Conservation (phyloP, 371 early-diverging fungal species). For the Mucor mucedo region DNA sequence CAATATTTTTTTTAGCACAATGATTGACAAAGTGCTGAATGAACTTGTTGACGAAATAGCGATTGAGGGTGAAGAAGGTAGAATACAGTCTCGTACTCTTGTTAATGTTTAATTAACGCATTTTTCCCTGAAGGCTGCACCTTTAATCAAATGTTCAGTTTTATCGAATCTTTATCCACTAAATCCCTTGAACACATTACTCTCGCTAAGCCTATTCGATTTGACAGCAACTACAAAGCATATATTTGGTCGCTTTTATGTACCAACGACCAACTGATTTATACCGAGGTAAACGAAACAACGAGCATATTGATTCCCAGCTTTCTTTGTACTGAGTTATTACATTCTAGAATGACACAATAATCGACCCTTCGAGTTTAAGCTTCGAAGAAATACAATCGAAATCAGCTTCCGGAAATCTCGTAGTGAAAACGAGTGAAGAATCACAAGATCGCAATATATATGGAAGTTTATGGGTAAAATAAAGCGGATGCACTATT, state of each 20-base stretch:
- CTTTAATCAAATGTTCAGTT: conserved; percentile 3
- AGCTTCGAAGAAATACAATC: neutral
- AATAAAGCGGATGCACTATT: too few species aligned
- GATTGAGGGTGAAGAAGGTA: conserved; percentile 26
- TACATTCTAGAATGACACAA: neutral
- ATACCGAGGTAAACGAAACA: conserved; percentile 17
- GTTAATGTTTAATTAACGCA: neutral
- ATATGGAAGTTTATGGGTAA: conserved; percentile 22
- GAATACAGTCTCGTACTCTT: neutral
- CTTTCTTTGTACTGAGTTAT: neutral
- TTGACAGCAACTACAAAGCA: conserved; percentile 11
- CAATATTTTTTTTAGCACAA: neutral
- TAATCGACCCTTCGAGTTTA: neutral
- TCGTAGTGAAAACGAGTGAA: neutral
- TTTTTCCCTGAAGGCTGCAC: conserved; percentile 10
- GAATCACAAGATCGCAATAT: conserved; percentile 13
- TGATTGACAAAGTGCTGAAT: conserved; percentile 10
- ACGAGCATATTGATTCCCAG: neutral
- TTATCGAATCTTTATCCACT: neutral
- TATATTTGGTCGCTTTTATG: conserved; percentile 13
- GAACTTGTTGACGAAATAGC: conserved; percentile 19
- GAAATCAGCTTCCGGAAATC: too few species aligned
- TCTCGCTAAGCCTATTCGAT: neutral
- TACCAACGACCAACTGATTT: neutral
- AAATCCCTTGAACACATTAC: neutral